Conservation (phyloP, 2,329 filamentous ascomycete species). For the Simplicillium sp. region DNA sequence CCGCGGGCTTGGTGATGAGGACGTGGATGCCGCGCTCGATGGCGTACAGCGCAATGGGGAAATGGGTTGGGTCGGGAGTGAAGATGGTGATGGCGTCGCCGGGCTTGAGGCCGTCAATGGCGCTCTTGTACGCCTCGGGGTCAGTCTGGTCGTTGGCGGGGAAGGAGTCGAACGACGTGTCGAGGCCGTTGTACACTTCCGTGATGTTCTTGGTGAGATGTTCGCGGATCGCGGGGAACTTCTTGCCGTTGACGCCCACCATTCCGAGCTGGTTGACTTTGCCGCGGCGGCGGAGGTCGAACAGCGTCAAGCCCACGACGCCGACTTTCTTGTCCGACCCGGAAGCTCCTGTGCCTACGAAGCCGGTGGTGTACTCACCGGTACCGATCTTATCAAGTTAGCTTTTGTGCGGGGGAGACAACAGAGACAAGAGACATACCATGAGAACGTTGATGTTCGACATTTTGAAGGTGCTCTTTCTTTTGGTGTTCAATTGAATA, state of each 20-base stretch:
- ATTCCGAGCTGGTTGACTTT: slow-evolving; percentile 82
- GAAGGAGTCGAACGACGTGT: slow-evolving; percentile 77
- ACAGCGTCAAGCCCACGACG: slow-evolving; percentile 81
- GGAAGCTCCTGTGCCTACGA: slow-evolving; percentile 74
- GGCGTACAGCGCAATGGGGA: slow-evolving; percentile 83
- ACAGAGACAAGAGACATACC: slow-evolving; percentile 29
- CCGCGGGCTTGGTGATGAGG: slow-evolving; percentile 87
- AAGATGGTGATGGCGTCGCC: slow-evolving; percentile 94
- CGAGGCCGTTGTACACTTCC: slow-evolving; percentile 78
- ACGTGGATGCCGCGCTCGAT: slow-evolving; percentile 84
- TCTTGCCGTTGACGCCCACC: slow-evolving; percentile 81
- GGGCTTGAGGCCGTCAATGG: slow-evolving; percentile 72
- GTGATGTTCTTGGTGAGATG: slow-evolving; percentile 84
- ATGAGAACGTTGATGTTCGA: slow-evolving; percentile 59
- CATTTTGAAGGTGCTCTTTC: slow-evolving; percentile 24
- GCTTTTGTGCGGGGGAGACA: neutral
- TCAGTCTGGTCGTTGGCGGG: slow-evolving; percentile 66
- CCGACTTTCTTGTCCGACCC: slow-evolving; percentile 94
- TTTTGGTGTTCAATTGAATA: no score
- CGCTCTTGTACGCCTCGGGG: slow-evolving; percentile 75
- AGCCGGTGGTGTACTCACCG: slow-evolving; percentile 94
- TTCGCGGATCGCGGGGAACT: slow-evolving; percentile 87
- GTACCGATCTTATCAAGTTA: slow-evolving; percentile 58
- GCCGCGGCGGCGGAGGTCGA: slow-evolving; percentile 78
- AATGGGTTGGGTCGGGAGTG: slow-evolving; percentile 89